Base-by-base conservation (phyloP, 257 asterid species). In the Paulownia fortunei region DNA sequence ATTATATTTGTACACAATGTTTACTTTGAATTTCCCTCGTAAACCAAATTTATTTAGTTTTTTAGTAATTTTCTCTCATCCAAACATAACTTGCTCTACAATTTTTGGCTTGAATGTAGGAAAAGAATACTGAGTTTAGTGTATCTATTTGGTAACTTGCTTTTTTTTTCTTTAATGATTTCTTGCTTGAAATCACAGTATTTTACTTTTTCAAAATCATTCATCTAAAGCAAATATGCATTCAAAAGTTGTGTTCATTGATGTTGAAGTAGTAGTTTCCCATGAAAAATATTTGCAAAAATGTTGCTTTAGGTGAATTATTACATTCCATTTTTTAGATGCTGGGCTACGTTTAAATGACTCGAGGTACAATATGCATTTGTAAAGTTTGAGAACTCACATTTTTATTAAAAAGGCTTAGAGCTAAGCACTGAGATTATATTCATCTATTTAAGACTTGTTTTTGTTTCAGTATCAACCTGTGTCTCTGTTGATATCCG, bases 231-330 rank as follows among this genome's bases (percentile, higher is more conserved):
- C 44, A n/a, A 21, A 19, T n/a, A 18, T 56, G 6, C 61, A 32
- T 41, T 30, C 27, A 9, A 26, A 69, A 69, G 52, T 47, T 52
- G 49, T 49, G 18, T 51, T 30, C 7, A 44, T 30, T 51, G 49
- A 60, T 24, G 70, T 8, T 60, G 62, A 60, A 47, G 8, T 34
- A 27, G 27, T 18, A 21, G 61, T 69, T 47, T 12, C 61, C 54
- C 13, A 18, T 47, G 63, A 60, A 30, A 19, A 10, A 19, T 19
- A 36, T 76, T 30, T 19, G 51, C 5, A 30, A 5, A 60, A n/a
- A n/a, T n/a, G n/a, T 30, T 60, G 27, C 24, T 74, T 34, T 49
- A 34, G 68, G 61, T 65, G 59, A 64, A 37, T 23, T 27, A 64
- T 4, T 34, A 37, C 21, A 19, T 36, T 15, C 9, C 19, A 8